Evolutionary conservation across 306 rosid genomes (phyloP).

Genomic region (Lotus japonicus): DNA sequence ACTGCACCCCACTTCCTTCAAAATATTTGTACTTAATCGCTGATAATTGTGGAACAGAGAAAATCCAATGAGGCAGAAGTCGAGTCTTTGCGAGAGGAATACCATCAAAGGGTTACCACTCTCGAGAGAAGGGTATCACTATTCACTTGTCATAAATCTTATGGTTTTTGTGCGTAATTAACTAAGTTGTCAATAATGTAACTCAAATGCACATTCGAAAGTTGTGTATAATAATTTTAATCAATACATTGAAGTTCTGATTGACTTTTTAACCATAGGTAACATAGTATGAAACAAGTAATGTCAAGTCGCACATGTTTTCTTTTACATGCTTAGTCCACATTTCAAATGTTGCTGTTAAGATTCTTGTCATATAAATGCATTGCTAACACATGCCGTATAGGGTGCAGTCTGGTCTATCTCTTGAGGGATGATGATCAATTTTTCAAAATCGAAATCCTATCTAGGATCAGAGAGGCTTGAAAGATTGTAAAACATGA

Average conservation of each 20-base stretch:
- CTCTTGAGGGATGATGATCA: too few species aligned
- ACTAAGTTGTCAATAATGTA: background rate
- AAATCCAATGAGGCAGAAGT: conserved; percentile 93
- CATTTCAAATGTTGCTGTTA: conserved; percentile 11
- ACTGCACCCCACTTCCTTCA: conserved; percentile 1
- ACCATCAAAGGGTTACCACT: conserved; percentile 88
- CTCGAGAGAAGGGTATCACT: conserved; percentile 83
- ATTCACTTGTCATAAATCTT: background rate
- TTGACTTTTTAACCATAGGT: background rate
- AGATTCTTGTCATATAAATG: background rate
- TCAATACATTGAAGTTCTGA: background rate
- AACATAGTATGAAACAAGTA: background rate
- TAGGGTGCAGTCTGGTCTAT: background rate
- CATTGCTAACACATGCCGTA: conserved; percentile 5
- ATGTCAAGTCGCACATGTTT: background rate
- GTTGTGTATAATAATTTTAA: background rate
- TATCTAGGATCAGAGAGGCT: too few species aligned
- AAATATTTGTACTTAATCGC: conserved; percentile 21
- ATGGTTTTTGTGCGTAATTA: conserved; percentile 5
- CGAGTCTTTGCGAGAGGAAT: conserved; percentile 94
- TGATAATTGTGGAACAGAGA: conserved; percentile 60
- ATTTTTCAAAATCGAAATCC: too few species aligned
- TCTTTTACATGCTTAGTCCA: background rate
- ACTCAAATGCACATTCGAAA: conserved; percentile 13
- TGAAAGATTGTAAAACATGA: too few species aligned